phyloP scores from a whole-genome alignment of 768 basidiomycete species.

The Jaapia argillacea region DNA sequence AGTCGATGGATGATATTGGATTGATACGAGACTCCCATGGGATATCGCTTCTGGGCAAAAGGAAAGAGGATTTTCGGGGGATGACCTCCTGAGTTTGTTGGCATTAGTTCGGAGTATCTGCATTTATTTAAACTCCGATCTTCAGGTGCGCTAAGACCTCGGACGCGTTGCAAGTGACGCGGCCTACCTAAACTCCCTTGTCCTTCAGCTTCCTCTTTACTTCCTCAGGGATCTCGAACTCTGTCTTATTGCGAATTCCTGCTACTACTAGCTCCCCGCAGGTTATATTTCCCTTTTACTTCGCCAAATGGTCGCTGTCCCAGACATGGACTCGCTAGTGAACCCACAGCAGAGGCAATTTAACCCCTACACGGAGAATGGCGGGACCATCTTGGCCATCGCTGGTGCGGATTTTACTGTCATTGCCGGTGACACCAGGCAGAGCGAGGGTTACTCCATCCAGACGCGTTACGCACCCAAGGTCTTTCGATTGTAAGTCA shows the following conservation, averaged over 20 bases:
- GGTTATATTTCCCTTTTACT: background rate
- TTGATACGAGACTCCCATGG: no score
- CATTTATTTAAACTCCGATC: background rate
- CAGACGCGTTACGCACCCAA: constrained; percentile 97
- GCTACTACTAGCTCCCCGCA: background rate
- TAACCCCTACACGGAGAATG: constrained; percentile 88
- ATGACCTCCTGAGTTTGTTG: no score
- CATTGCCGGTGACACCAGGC: constrained; percentile 93
- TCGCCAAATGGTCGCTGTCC: background rate
- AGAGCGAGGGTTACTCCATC: constrained; percentile 95
- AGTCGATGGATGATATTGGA: no score
- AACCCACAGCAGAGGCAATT: constrained; percentile 51
- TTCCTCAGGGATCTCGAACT: no score
- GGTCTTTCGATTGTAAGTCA: constrained; percentile 81
- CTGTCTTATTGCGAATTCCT: no score
- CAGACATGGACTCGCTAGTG: background rate
- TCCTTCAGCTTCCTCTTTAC: no score
- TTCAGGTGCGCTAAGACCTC: background rate
- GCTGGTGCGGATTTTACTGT: constrained; percentile 90
- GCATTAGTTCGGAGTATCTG: no score
- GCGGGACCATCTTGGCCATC: constrained; percentile 93
- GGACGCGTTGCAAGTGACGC: background rate
- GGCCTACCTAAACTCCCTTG: no score
- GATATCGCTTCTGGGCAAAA: no score
- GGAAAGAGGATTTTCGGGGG: no score